These are phyloP conservation scores for Metschnikowia lunata DNA, from an alignment of 805 yeast genomes.

Conservation along the genomic window DNA sequence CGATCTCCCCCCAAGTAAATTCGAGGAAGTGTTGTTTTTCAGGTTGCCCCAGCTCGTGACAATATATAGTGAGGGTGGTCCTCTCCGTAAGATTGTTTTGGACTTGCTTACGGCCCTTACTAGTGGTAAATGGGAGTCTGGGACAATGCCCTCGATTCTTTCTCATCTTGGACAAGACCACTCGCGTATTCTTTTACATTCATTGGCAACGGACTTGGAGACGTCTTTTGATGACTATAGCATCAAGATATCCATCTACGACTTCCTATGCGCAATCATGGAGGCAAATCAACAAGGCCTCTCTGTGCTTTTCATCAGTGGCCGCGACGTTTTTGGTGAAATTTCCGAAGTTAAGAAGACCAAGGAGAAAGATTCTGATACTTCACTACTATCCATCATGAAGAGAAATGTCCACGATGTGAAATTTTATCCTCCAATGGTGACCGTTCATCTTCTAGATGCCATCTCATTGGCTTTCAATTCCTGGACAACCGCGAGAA, in stretches of 20 bases:
- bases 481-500: conserved; percentile 67
- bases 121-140: conserved; percentile 50
- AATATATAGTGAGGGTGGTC: conserved; percentile 48
- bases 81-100: conserved; percentile 49
- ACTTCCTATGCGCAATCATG: conserved; percentile 63
- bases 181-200: conserved; percentile 55
- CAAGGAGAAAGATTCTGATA: conserved; percentile 12
- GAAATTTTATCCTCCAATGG: conserved; percentile 53
- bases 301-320: conserved; percentile 64
- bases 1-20: conserved; percentile 49
- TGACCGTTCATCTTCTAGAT: conserved; percentile 65
- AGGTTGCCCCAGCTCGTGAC: conserved; percentile 54
- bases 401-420: conserved; percentile 52
- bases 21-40: conserved; percentile 59
- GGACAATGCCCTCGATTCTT: conserved; percentile 68
- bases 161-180: conserved; percentile 72
- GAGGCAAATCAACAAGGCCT: conserved; percentile 74
- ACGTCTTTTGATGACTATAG: conserved; percentile 49
- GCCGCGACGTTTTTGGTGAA: conserved; percentile 46
- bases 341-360: conserved; percentile 17
- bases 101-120: conserved; percentile 56
- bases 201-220: conserved; percentile 57
- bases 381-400: conserved; percentile 51
- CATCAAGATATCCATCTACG: conserved; percentile 54
- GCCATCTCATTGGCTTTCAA: conserved; percentile 72